These are phyloP conservation scores for Skeletonema costatum DNA, from an alignment of 108 stramenopile species.

Conservation along the genomic window DNA sequence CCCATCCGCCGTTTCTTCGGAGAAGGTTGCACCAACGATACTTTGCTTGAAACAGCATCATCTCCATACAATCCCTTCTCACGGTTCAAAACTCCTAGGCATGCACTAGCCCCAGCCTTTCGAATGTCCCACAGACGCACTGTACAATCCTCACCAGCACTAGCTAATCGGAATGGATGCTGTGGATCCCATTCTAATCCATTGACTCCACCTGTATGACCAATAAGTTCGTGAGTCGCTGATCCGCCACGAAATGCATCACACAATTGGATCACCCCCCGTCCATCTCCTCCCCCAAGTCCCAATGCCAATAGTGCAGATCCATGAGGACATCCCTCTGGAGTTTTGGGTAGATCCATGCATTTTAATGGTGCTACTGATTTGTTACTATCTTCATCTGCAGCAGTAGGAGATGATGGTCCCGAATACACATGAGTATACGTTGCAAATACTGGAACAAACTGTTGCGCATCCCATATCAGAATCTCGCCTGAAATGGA, in stretches of 20 bases:
- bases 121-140: slow-evolving; percentile 84
- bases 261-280: slow-evolving; percentile 44
- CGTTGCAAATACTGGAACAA: slow-evolving; percentile 41
- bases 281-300: slow-evolving; percentile 23
- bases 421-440: slow-evolving; percentile 13
- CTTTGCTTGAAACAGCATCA: neutral
- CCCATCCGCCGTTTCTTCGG: slow-evolving; percentile 11
- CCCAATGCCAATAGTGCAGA: slow-evolving; percentile 37
- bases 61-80: slow-evolving; percentile 21
- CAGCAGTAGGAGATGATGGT: no score
- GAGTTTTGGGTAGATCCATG: slow-evolving; percentile 33
- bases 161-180: slow-evolving; percentile 60
- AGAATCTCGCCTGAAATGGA: slow-evolving; percentile 59
- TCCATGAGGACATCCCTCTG: slow-evolving; percentile 38
- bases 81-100: slow-evolving; percentile 63
- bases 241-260: slow-evolving; percentile 71
- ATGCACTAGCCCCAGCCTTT: slow-evolving; percentile 62
- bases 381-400: neutral
- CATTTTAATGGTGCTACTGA: slow-evolving; percentile 27
- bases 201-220: slow-evolving; percentile 65
- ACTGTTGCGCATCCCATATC: slow-evolving; percentile 75
- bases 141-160: slow-evolving; percentile 65
- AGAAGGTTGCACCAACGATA: slow-evolving; percentile 15
- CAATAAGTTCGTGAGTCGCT: slow-evolving; percentile 73
- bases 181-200: slow-evolving; percentile 66